phyloP scores from a whole-genome alignment of 1,284 basidiomycete species.

The Coniophora puteana region DNA sequence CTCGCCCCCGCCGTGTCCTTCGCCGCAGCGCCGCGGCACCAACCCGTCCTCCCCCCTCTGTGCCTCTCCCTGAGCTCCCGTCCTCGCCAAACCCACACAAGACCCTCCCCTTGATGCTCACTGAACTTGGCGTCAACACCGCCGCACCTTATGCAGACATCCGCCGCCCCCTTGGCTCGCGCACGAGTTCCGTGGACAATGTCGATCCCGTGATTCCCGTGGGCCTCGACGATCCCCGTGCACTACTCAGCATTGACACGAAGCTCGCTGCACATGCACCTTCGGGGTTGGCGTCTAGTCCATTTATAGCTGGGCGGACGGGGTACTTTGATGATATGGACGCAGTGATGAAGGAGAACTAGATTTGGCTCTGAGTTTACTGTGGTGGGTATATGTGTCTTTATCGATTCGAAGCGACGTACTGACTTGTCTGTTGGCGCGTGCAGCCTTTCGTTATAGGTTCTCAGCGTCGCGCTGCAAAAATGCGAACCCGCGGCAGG shows the following conservation, averaged over 20 bases:
- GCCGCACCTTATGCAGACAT: constrained; percentile 17
- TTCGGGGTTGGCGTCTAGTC: constrained; percentile 11
- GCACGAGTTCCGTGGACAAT: constrained; percentile 11
- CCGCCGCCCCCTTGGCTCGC: constrained; percentile 22
- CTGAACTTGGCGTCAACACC: constrained; percentile 10
- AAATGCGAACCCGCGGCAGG: no score
- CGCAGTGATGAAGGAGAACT: constrained; percentile 24
- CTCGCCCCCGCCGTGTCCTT: constrained; percentile 27
- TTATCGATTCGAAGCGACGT: no score
- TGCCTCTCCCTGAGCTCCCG: constrained; percentile 30
- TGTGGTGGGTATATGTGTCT: no score
- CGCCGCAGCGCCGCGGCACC: constrained; percentile 25
- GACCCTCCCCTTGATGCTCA: not conserved
- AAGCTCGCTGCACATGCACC: constrained; percentile 12
- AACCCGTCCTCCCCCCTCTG: constrained; percentile 28
- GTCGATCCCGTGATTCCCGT: constrained; percentile 4
- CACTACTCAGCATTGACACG: constrained; percentile 9
- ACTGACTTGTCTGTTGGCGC: no score
- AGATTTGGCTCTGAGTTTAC: no score
- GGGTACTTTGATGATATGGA: constrained; percentile 8
- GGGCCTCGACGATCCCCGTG: not conserved
- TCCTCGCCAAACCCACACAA: constrained; percentile 15
- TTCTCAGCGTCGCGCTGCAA: no score
- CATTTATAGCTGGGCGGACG: constrained; percentile 11
- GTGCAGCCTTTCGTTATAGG: no score